Evolutionary conservation across 2,329 filamentous ascomycete genomes (phyloP).

Genomic region (Colletotrichum incanum): DNA sequence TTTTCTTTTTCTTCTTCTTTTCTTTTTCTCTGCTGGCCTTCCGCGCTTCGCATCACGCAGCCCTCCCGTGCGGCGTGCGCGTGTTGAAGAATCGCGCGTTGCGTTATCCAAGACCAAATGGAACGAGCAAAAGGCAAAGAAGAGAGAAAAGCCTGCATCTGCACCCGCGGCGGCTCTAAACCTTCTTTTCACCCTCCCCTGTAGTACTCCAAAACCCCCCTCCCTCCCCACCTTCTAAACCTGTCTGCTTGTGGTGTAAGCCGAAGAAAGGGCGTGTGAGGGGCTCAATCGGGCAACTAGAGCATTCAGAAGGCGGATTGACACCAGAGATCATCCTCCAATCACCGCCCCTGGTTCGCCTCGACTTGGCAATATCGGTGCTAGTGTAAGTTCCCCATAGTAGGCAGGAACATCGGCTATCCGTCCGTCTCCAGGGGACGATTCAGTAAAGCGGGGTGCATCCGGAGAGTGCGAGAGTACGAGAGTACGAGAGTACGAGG

Average conservation of each 20-base stretch:
- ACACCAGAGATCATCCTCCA: conserved; percentile 21
- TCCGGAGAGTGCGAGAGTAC: background rate
- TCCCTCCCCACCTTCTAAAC: background rate
- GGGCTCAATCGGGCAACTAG: background rate
- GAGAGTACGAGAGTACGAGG: background rate
- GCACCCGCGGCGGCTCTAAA: conserved; percentile 35
- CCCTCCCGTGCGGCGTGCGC: background rate
- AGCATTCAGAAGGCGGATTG: background rate
- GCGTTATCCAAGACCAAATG: background rate
- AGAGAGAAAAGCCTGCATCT: conserved; percentile 7
- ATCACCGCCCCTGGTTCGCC: conserved; percentile 28
- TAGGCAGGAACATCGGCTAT: background rate
- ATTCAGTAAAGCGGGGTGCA: background rate
- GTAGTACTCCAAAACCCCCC: background rate
- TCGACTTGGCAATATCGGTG: conserved; percentile 4
- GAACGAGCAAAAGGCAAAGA: background rate
- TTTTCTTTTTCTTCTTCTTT: no score
- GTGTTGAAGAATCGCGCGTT: background rate
- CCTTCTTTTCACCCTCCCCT: conserved; percentile 31
- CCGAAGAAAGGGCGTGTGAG: background rate
- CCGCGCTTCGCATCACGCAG: conserved; percentile 15
- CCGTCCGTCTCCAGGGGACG: background rate
- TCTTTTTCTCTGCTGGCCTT: conserved; percentile 5
- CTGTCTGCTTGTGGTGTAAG: background rate
- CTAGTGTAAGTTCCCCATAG: background rate